Evolutionary conservation across 768 basidiomycete genomes (phyloP).

Genomic region (Guyanaporus albipodus): DNA sequence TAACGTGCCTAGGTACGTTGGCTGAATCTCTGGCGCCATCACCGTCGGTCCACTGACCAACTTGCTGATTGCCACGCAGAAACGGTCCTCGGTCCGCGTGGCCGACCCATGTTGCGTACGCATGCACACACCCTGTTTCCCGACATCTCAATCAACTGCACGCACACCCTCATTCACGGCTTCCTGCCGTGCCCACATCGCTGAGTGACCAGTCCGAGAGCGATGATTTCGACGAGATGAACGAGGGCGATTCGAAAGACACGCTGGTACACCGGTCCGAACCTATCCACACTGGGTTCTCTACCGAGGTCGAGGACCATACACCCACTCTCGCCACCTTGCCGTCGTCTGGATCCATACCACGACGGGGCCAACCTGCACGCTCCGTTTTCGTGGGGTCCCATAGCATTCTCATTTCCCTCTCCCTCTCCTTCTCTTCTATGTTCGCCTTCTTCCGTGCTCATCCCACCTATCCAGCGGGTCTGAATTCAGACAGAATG

Average conservation of each 20-base stretch:
- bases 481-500: slow-evolving; percentile 54
- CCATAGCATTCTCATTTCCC: slow-evolving; percentile 43
- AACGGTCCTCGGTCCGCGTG: not conserved
- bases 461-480: slow-evolving; percentile 71
- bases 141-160: not conserved
- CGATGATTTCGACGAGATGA: slow-evolving; percentile 14
- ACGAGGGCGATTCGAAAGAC: slow-evolving; percentile 22
- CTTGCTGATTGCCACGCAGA: slow-evolving; percentile 13
- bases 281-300: slow-evolving; percentile 5
- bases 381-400: not conserved
- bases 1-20: too few relatives aligned
- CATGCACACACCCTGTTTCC: not conserved
- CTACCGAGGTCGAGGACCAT: slow-evolving; percentile 14
- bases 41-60: not conserved
- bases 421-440: slow-evolving; percentile 88
- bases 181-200: slow-evolving; percentile 20
- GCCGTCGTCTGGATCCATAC: not conserved
- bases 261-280: slow-evolving; percentile 11
- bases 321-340: not conserved
- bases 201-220: slow-evolving; percentile 27
- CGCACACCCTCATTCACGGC: slow-evolving; percentile 7
- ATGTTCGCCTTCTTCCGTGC: slow-evolving; percentile 70
- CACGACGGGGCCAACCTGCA: slow-evolving; percentile 3
- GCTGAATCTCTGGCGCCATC: too few relatives aligned
- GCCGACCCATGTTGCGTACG: not conserved